Base-by-base conservation (phyloP, 352 stramenopile genomes). In the Phytophthora pistaciae region DNA sequence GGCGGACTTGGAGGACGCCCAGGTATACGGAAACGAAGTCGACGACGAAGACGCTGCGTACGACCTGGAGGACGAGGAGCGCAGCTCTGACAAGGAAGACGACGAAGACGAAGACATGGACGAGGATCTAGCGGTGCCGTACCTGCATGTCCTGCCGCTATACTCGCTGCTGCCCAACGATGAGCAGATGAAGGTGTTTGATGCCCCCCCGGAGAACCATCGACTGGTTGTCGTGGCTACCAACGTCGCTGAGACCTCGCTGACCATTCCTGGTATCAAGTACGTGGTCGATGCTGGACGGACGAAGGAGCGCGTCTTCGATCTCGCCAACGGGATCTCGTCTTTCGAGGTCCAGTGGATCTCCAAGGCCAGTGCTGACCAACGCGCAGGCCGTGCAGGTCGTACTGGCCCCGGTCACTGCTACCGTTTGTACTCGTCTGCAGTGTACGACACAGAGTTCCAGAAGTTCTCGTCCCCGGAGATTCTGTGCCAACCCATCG, bases 181-280 rank as follows among this genome's bases (percentile, higher is more conserved):
- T 60, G 93, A 99, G 61, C 97, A 99, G 81, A 95, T 98, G 73
- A 92, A 82, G 54, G 87, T 96, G 6, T 94, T 96, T 67, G 82
- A 97, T 18, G 66, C 96, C 2, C 86, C 96, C 1, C 94, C 96
- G 3, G 88, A 97, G 36, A 88, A 89, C 58, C 82, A 97, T 56
- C 90, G 98, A 2, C 78, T 99, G 23, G 91, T 99, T 44, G 97
- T 99, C 5, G 86, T 99, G 20, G 94, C 98, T 14, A 99, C 98
- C 18, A 99, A 99, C 75, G 98, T 99, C 48, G 97, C 98, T 0
- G 98, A 99, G 82, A 99, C 98, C 14, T 98, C 92, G 38, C 76
- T 99, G 38, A 99, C 96, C 21, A 98, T 99, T 60, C 95, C 95
- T 9, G 90, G 87, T 3, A 98, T 98, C 73, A 97, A 97, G 44